Base-by-base conservation (phyloP, 805 yeast species). In the Kuraishia cidri region DNA sequence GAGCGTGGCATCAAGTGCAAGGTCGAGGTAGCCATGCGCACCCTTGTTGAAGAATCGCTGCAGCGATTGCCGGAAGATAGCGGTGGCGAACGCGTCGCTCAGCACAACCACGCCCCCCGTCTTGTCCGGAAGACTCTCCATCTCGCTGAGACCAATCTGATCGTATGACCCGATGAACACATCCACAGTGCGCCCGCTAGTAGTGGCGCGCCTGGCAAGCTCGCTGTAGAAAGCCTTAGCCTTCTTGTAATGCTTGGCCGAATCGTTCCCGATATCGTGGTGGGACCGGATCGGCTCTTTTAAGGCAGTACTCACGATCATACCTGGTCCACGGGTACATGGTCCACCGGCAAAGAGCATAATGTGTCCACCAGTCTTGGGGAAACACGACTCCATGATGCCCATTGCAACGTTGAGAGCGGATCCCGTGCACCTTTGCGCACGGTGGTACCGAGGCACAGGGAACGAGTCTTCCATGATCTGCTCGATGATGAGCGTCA, bases 261-360 rank as follows among this genome's bases (percentile, higher is more conserved):
- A 42, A 13, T 68, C 69, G 38, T 65, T 70, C 18, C 58, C 53
- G 26, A 78, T 66, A 47, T 75, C 80, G 46, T 72, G 72, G 47
- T 78, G 85, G 0, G 83, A 75, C 56, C 86, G 65, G 29, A 78
- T 58, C 5, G 84, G 79, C 36, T 74, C 79, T 43, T 71, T 76
- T 36, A 76, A 57, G 17, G 59, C 54, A n/a, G 64, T 55, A 6
- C 68, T 67, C 8, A 77, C 83, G 22, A 79, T 70, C 24, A 57
- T 46, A 2, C 85, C 86, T 2, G 81, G 80, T 2, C 84, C 84
- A 38, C 56, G 56, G 0, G 84, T 79, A 42, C 80, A 71, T 5
- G 80, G 75, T 1, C 85, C 85, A 19, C 76, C 81, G 4, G 70
- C 47, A 44, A 77, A 77, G 16, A 69, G 50, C 46, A 75, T 48